Conservation (phyloP, 257 asterid genomes). For the Orobanche coerulescens region DNA sequence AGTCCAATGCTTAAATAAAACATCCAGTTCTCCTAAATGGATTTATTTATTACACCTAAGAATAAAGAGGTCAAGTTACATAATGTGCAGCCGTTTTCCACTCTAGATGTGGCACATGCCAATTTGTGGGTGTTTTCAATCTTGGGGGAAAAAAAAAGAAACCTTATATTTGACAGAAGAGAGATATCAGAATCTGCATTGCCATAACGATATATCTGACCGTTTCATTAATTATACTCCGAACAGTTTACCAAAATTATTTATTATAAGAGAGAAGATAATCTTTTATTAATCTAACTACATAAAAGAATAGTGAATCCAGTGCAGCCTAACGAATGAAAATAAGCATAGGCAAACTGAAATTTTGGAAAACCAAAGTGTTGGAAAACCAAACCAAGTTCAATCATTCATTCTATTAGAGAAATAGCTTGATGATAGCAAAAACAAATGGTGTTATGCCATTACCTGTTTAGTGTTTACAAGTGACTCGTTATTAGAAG, state of each 20-base stretch:
- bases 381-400: slow-evolving; percentile 1
- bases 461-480: background rate
- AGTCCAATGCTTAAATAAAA: background rate
- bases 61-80: slow-evolving; percentile 7
- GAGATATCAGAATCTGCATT: background rate
- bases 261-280: background rate
- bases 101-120: background rate
- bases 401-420: slow-evolving; percentile 8
- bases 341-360: background rate
- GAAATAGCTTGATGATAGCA: background rate
- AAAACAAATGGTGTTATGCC: background rate
- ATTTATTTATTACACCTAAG: background rate
- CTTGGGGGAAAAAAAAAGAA: background rate
- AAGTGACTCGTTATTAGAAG: background rate
- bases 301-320: background rate
- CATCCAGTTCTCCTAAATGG: slow-evolving; percentile 10
- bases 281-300: background rate
- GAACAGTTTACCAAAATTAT: background rate
- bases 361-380: background rate
- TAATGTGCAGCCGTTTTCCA: background rate
- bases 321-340: background rate
- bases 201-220: background rate
- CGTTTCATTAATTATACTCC: background rate
- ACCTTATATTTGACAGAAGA: background rate
- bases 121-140: background rate